Conservation (phyloP, 352 stramenopile genomes). For the Thraustochytrium sp. region DNA sequence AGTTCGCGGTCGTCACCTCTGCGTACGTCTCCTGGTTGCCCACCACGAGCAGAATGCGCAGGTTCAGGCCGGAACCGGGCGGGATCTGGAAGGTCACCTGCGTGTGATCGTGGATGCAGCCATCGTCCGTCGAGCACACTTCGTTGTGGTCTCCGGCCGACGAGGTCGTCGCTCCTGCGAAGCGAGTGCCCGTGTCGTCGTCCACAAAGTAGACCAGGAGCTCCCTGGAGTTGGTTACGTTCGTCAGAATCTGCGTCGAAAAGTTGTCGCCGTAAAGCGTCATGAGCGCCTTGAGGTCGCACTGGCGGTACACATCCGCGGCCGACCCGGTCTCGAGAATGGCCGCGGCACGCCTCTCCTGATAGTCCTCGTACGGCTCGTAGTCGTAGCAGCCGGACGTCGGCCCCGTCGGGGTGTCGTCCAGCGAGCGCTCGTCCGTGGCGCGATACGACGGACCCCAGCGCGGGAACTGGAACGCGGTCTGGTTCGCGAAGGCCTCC, state of each 20-base stretch:
- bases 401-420: background rate
- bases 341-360: background rate
- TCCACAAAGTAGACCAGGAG: background rate
- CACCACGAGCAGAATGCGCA: conserved; percentile 1
- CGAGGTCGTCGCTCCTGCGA: background rate
- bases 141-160: conserved; percentile 11
- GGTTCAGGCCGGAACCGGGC: conserved; percentile 21
- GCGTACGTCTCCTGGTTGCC: conserved; percentile 38
- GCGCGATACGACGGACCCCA: background rate
- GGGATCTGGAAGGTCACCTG: conserved; percentile 40
- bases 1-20: background rate
- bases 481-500: background rate
- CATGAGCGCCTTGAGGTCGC: conserved; percentile 10
- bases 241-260: background rate
- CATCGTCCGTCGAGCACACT: background rate
- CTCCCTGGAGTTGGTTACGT: background rate
- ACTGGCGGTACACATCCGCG: conserved; percentile 16
- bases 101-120: conserved; percentile 27
- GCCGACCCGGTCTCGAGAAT: background rate
- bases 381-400: conserved; percentile 16
- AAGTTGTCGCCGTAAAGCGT: conserved; percentile 18
- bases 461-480: background rate
- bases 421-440: background rate
- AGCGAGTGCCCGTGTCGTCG: background rate
- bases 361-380: background rate